phyloP scores from a whole-genome alignment of 2,329 filamentous ascomycete genomes.

The Endoconidiophora laricicola region DNA sequence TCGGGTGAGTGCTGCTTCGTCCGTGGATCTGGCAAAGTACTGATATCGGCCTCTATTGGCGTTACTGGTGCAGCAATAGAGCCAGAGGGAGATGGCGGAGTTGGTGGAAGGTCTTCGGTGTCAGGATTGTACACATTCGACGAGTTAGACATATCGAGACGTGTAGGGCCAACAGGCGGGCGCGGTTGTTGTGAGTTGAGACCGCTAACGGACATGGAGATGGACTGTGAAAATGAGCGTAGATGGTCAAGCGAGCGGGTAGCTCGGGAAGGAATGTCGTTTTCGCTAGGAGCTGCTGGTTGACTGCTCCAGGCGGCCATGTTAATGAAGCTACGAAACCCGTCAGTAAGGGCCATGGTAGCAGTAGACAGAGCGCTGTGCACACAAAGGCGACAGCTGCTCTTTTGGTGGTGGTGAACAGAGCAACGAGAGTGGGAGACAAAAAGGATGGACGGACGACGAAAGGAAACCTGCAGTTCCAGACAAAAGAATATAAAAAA shows the following conservation, averaged over 20 bases:
- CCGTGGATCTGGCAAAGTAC: conserved; percentile 50
- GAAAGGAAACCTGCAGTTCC: background rate
- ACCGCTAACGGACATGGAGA: conserved; percentile 3
- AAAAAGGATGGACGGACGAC: background rate
- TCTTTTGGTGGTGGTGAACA: background rate
- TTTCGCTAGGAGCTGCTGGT: conserved; percentile 7
- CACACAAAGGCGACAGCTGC: background rate
- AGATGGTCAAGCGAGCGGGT: conserved; percentile 9
- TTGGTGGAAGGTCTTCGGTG: conserved; percentile 6
- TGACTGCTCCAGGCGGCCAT: conserved; percentile 37
- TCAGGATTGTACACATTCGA: conserved; percentile 12
- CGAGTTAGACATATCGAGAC: conserved; percentile 4
- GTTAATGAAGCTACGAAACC: conserved; percentile 31
- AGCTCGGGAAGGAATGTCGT: conserved; percentile 7
- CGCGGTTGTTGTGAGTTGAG: background rate
- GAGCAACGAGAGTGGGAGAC: background rate
- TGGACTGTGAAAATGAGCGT: conserved; percentile 10
- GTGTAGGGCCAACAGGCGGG: conserved; percentile 2
- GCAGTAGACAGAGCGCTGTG: background rate
- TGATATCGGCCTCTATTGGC: conserved; percentile 42
- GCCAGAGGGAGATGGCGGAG: conserved; percentile 2
- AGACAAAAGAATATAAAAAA: background rate
- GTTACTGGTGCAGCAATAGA: conserved; percentile 15
- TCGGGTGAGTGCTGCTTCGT: conserved; percentile 32
- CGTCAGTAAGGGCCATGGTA: conserved; percentile 10